Base-by-base conservation (phyloP, 345 rosid genomes). In the Citrus medica region DNA sequence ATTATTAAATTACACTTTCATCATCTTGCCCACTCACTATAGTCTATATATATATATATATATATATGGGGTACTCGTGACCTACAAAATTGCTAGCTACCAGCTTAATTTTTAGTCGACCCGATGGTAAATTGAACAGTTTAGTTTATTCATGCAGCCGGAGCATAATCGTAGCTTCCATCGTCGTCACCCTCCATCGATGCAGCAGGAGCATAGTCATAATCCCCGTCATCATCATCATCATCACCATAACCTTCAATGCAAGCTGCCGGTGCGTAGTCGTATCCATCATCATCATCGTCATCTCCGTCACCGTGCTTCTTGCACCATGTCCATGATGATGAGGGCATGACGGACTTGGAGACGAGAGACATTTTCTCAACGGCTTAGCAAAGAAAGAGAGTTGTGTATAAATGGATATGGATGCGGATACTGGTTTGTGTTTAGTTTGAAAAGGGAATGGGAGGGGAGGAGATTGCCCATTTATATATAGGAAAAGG, bases 161-260 rank as follows among this genome's bases (percentile, higher is more conserved):
- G 85, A 9, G 85, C 82, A 70, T 60, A 71, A 55, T 70, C 82
- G 24, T 66, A 32, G 35, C 42, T 73, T 3, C 24, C 77, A 32
- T 72, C 78, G 16, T 46, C 70, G 10, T 35, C 73, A 2, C 76
- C 83, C 38, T 76, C 83, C 58, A 58, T 27, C 42, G 74, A 68
- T 35, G 85, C 85, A 17, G 85, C 82, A 5, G 82, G 78, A 22
- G 82, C 80, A 58, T 60, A 71, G 60, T 75, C 82, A 59, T 71
- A 42, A 21, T 73, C 82, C 1, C 37, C 74, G 4, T 30, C 32
- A 16, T 75, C 64, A n/a, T 37, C 77, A 27, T 35, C 74, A 46
- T 62, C 76, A 30, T 65, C 77, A 9, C 76, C 76, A 51, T 75
- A 60, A 0, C 76, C 83, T n/a, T 76, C 83, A 21, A 76, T 37